Conservation (phyloP, 2,329 filamentous ascomycete genomes). For the Talaromyces sp. region DNA sequence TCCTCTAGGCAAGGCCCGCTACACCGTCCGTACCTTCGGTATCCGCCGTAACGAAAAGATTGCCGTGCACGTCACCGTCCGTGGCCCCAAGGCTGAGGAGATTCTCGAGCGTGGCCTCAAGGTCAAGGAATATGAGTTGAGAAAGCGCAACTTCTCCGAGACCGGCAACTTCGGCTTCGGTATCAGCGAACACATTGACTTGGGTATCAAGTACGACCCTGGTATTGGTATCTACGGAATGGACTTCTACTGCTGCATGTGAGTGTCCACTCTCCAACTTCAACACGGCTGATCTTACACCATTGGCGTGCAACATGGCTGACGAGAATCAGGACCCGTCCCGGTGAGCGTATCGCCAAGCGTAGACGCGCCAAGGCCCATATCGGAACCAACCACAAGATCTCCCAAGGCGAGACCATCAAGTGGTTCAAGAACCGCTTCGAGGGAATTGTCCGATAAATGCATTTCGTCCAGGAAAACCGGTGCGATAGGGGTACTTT, state of each 20-base stretch:
- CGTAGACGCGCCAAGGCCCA: constrained; percentile 83
- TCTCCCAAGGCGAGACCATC: constrained; percentile 91
- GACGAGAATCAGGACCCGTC: constrained; percentile 67
- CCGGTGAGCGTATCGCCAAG: constrained; percentile 95
- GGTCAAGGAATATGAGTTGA: constrained; percentile 99
- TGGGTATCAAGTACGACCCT: constrained; percentile 99
- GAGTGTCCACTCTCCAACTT: constrained; percentile 37
- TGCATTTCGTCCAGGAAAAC: constrained; percentile 23
- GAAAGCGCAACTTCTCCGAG: constrained; percentile 99
- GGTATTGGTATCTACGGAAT: constrained; percentile 99
- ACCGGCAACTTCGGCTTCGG: constrained; percentile 99
- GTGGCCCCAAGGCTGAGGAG: constrained; percentile 98
- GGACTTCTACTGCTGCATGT: constrained; percentile 99
- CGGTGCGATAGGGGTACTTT: constrained; percentile 18
- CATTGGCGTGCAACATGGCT: background rate
- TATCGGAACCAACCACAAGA: constrained; percentile 85
- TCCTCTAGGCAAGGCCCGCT: constrained; percentile 87
- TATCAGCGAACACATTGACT: constrained; percentile 99
- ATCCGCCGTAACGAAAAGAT: constrained; percentile 99
- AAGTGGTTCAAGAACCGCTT: constrained; percentile 98
- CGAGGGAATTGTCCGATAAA: constrained; percentile 98
- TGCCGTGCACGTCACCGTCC: constrained; percentile 97
- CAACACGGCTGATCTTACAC: background rate
- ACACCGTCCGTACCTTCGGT: constrained; percentile 99
- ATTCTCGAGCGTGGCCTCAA: constrained; percentile 99